These are phyloP conservation scores for Naganishia sp. DNA, from an alignment of 1,284 basidiomycete genomes.

Conservation along the genomic window DNA sequence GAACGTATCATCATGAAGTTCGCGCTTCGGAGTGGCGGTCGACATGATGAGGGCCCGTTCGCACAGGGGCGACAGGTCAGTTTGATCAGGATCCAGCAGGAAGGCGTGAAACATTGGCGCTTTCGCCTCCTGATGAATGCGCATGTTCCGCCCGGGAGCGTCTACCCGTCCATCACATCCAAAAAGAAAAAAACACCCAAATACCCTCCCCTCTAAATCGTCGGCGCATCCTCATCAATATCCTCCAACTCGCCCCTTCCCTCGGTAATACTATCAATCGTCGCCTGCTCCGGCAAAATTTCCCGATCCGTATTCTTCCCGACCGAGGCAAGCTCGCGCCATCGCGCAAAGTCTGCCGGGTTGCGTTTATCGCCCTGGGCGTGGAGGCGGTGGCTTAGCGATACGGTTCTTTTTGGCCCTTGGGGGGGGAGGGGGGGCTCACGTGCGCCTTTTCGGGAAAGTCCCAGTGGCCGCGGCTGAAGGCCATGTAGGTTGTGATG, in stretches of 20 bases:
- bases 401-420: too few relatives aligned
- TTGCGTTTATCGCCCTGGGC: slow-evolving; percentile 49
- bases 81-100: too few relatives aligned
- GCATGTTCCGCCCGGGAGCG: too few relatives aligned
- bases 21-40: too few relatives aligned
- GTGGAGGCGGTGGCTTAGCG: too few relatives aligned
- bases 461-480: slow-evolving; percentile 47
- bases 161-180: too few relatives aligned
- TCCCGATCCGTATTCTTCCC: slow-evolving; percentile 43
- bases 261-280: slow-evolving; percentile 40
- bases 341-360: slow-evolving; percentile 43
- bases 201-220: not conserved
- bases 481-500: slow-evolving; percentile 48
- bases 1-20: too few relatives aligned
- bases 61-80: not conserved
- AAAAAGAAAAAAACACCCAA: too few relatives aligned
- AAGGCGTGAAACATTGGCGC: too few relatives aligned
- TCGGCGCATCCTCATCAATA: slow-evolving; percentile 27
- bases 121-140: too few relatives aligned
- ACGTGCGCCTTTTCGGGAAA: slow-evolving; percentile 36
- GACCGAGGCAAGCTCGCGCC: slow-evolving; percentile 44
- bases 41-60: too few relatives aligned
- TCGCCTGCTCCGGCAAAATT: slow-evolving; percentile 47
- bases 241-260: slow-evolving; percentile 45
- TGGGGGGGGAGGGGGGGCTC: not conserved